Conservation (phyloP, 1,139 yeast genomes). For the Candida sp. region DNA sequence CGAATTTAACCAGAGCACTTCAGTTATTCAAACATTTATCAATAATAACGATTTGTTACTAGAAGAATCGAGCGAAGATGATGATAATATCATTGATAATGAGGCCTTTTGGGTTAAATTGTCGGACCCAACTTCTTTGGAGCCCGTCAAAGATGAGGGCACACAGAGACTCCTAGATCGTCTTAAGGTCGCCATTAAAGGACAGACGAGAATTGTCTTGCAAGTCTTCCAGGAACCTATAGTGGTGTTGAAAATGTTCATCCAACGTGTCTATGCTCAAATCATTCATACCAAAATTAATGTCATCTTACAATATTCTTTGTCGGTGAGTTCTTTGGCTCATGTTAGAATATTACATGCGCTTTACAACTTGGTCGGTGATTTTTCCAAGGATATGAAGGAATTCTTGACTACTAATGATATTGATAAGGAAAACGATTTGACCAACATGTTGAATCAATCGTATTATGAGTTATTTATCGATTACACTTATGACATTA, state of each 20-base stretch:
- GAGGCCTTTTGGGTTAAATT: conserved; percentile 36
- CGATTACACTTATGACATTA: conserved; percentile 64
- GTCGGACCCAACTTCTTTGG: conserved; percentile 33
- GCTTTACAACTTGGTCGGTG: conserved; percentile 58
- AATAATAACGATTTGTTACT: conserved; percentile 75
- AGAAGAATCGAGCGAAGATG: conserved; percentile 24
- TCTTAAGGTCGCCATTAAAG: conserved; percentile 46
- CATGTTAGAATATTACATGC: conserved; percentile 76
- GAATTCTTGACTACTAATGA: conserved; percentile 52
- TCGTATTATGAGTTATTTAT: conserved; percentile 69
- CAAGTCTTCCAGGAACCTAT: conserved; percentile 70
- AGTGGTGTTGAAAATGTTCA: conserved; percentile 64
- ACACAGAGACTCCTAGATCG: conserved; percentile 28
- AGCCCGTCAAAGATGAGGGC: conserved; percentile 28
- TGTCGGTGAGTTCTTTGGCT: conserved; percentile 64
- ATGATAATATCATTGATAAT: conserved; percentile 31
- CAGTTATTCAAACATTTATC: conserved; percentile 80
- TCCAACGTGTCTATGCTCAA: conserved; percentile 79
- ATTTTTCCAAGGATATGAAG: conserved; percentile 64
- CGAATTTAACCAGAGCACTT: conserved; percentile 82
- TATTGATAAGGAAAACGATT: conserved; percentile 38
- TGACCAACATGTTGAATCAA: conserved; percentile 65
- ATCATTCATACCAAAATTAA: conserved; percentile 68
- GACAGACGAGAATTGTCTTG: conserved; percentile 70
- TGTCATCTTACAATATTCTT: conserved; percentile 59